A percentile compares a stretch with the other conserved stretches of the same genome.
These are phyloP conservation scores for Fusarium metavorans DNA, from an alignment of 2,329 filamentous ascomycete genomes.

Conservation along the genomic window DNA sequence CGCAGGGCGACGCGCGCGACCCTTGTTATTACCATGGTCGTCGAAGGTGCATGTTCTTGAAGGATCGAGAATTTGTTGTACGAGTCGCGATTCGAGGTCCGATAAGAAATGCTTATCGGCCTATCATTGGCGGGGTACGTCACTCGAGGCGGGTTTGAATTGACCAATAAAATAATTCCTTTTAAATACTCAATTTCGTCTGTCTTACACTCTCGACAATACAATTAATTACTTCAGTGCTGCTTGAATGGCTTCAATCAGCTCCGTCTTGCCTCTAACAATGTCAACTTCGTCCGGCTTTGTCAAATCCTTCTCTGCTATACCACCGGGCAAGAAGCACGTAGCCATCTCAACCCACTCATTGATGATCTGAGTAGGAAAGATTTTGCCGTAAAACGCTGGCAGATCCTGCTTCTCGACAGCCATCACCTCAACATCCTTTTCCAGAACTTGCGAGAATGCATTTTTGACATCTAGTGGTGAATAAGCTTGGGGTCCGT, in stretches of 20 bases:
- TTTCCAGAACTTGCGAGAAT: slow-evolving; percentile 44
- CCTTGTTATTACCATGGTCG: background rate
- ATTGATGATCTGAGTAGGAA: slow-evolving; percentile 39
- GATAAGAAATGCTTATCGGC: slow-evolving; percentile 2
- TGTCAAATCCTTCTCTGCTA: slow-evolving; percentile 30
- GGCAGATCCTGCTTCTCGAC: slow-evolving; percentile 43
- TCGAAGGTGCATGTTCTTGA: background rate
- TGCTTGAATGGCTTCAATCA: slow-evolving; percentile 30
- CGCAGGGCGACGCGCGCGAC: background rate
- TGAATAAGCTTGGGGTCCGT: slow-evolving; percentile 46
- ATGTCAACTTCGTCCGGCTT: slow-evolving; percentile 26
- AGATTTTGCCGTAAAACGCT: slow-evolving; percentile 34
- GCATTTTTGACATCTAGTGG: slow-evolving; percentile 46
- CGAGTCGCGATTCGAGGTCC: slow-evolving; percentile 8
- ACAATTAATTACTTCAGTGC: background rate
- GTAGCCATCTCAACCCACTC: slow-evolving; percentile 49
- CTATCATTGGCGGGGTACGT: background rate
- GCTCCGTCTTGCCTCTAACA: slow-evolving; percentile 35
- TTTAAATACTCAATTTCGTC: background rate
- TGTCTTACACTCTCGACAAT: background rate
- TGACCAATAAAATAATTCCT: background rate
- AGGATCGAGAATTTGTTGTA: background rate
- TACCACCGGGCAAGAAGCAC: slow-evolving; percentile 45
- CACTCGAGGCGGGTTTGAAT: slow-evolving; percentile 16
- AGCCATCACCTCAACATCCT: slow-evolving; percentile 42